phyloP scores from a whole-genome alignment of 495 filamentous ascomycete species.

The Aspergillus conjunctus region DNA sequence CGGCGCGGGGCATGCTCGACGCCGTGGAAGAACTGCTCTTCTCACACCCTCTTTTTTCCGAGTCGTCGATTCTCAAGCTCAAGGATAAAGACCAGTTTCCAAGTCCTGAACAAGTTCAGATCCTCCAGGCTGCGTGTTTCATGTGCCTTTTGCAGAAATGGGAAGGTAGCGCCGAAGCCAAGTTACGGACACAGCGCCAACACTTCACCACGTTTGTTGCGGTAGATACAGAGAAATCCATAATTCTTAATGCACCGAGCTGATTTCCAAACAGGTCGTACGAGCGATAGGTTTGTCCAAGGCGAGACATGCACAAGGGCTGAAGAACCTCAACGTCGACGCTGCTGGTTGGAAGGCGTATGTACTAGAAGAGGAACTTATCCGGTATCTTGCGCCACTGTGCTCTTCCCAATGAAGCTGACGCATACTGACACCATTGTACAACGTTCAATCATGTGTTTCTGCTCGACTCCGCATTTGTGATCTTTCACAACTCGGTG shows the following conservation, averaged over 20 bases:
- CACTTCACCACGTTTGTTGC: slow-evolving; percentile 29
- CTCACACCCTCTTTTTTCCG: too few relatives aligned
- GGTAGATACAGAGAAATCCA: slow-evolving; percentile 14
- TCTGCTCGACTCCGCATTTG: slow-evolving; percentile 27
- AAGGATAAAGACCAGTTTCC: slow-evolving; percentile 7
- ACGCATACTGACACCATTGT: neutral
- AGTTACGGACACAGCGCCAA: slow-evolving; percentile 24
- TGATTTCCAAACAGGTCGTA: too few relatives aligned
- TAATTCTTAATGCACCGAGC: too few relatives aligned
- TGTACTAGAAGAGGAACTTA: slow-evolving; percentile 22
- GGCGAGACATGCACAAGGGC: too few relatives aligned
- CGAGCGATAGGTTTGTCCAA: too few relatives aligned
- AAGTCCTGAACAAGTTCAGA: slow-evolving; percentile 23
- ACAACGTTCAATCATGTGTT: slow-evolving; percentile 29
- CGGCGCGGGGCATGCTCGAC: too few relatives aligned
- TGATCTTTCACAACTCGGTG: slow-evolving; percentile 29
- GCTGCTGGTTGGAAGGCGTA: too few relatives aligned
- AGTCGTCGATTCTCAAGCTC: too few relatives aligned
- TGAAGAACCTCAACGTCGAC: too few relatives aligned
- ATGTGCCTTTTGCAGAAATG: slow-evolving; percentile 31
- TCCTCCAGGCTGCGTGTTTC: slow-evolving; percentile 26
- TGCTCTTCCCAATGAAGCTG: neutral
- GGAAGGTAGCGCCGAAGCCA: slow-evolving; percentile 24
- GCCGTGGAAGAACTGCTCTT: too few relatives aligned
- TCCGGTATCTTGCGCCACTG: slow-evolving; percentile 17